Base-by-base conservation (phyloP, 305 asterid genomes). In the Fraxinus baroniana region DNA sequence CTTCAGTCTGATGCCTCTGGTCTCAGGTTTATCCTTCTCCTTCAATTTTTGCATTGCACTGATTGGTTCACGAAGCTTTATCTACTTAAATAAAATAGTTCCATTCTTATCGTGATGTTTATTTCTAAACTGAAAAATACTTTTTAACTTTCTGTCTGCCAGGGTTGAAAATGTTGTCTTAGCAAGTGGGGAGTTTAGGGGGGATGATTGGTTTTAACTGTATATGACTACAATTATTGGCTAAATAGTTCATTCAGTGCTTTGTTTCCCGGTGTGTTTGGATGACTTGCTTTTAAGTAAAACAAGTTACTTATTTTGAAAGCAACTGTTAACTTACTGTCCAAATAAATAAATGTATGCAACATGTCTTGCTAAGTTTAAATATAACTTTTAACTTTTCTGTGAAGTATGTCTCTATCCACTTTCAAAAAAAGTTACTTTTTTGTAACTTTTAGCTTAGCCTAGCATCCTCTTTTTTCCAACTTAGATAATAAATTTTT, bases 1-100 rank as follows among this genome's bases (percentile, higher is more conserved):
- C 97, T 96, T 86, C 90, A 91, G 79, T 82, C 97, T 62, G 97
- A 94, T 89, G 90, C 91, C 82, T 91, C 98, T 81, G 98, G 95
- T 70, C 99, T 96, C 83, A 94, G 98, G 99, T 94, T 85, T 66
- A 39, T 71, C n/a, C 20, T 81, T 76, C 75, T 55, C 80, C 3
- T 30, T 71, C 72, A 68, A 17, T 71, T 32, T 64, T 22, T 64
- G 71, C 32, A 22, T 64, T 22, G 60, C 20, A 64, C 35, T 64
- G 60, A 15, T 49, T 3, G 17, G 72, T 22, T 62, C 33, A 22
- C 13, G 17, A 8, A 64, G 72, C 72, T 64, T 24, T 64, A 8
- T 8, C 1, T 64, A 64, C 72, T 2, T 64, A 26, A 64, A 22
- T 24, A 3, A 26, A 64, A 20, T 3, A 12, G 15, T 64, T 64